phyloP scores from a whole-genome alignment of 1,284 basidiomycete genomes.

The Microbotryum violaceum region DNA sequence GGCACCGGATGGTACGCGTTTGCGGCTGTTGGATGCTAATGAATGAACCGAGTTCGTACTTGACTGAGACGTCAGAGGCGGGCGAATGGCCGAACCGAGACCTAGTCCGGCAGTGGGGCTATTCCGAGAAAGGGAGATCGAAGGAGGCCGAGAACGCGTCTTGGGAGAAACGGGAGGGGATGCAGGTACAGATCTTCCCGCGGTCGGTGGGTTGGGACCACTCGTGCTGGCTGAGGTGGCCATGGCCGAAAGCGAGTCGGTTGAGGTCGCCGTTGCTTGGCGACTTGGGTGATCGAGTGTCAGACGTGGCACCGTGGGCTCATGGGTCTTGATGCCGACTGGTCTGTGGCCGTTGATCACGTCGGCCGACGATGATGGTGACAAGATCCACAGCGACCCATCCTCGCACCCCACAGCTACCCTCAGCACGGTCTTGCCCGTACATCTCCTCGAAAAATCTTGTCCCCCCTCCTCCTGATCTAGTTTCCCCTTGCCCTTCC shows the following conservation, averaged over 20 bases:
- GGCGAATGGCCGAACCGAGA: neutral
- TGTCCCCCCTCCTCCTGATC: neutral
- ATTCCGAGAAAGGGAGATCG: neutral
- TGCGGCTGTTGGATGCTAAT: no score
- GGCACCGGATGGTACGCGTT: neutral
- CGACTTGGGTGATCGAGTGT: neutral
- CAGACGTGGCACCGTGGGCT: neutral
- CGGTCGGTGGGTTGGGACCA: no score
- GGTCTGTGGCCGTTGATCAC: neutral
- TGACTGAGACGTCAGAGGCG: neutral
- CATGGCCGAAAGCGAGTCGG: neutral
- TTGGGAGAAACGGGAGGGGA: no score
- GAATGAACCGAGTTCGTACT: neutral
- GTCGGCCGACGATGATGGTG: neutral
- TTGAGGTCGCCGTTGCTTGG: neutral
- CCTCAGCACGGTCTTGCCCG: slow-evolving; percentile 1
- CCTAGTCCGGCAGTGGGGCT: neutral
- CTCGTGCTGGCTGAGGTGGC: neutral
- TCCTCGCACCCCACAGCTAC: slow-evolving; percentile 23
- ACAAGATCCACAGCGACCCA: slow-evolving; percentile 26
- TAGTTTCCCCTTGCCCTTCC: neutral
- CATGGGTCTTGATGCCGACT: neutral
- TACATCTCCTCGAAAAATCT: no score
- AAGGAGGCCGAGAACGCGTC: no score
- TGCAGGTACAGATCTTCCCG: no score